These are phyloP conservation scores for Kodamaea neixiangensis DNA, from an alignment of 805 yeast species.

Conservation along the genomic window DNA sequence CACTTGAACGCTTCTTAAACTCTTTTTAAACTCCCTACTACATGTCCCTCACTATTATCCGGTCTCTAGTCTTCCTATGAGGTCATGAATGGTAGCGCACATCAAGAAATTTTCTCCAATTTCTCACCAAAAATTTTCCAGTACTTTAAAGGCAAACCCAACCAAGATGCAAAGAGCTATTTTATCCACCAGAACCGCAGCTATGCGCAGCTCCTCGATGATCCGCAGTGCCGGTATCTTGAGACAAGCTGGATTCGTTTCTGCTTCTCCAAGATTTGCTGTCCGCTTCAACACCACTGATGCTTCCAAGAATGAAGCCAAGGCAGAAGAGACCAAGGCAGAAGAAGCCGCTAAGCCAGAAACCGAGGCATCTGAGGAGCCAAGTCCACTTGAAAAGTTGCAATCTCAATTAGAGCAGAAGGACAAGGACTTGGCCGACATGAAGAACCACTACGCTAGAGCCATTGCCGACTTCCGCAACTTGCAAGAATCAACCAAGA, in stretches of 20 bases:
- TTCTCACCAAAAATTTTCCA: constrained; percentile 10
- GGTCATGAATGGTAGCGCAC: constrained; percentile 2
- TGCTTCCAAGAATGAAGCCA: constrained; percentile 11
- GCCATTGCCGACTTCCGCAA: constrained; percentile 91
- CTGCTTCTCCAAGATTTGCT: constrained; percentile 14
- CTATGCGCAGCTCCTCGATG: constrained; percentile 12
- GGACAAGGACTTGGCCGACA: constrained; percentile 73
- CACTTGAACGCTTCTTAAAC: too few relatives aligned
- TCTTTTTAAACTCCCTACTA: too few relatives aligned
- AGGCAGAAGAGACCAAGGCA: constrained; percentile 7
- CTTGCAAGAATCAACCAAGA: constrained; percentile 85
- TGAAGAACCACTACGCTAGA: constrained; percentile 80
- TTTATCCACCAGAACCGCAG: constrained; percentile 21
- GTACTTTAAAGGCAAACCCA: constrained; percentile 1
- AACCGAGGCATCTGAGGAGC: constrained; percentile 5
- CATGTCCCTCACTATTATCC: too few relatives aligned
- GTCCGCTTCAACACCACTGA: constrained; percentile 23
- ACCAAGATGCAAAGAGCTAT: constrained; percentile 29
- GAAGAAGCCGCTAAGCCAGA: constrained; percentile 9
- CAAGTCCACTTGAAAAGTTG: constrained; percentile 30
- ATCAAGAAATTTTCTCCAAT: neutral
- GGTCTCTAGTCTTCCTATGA: neutral
- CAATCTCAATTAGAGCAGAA: constrained; percentile 58
- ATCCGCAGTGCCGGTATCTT: constrained; percentile 16
- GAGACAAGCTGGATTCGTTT: constrained; percentile 14